Evolutionary conservation across 805 yeast species (phyloP), one percentile per base, ranked within the genome.

Genomic region (Barnettozyma siamensis): DNA sequence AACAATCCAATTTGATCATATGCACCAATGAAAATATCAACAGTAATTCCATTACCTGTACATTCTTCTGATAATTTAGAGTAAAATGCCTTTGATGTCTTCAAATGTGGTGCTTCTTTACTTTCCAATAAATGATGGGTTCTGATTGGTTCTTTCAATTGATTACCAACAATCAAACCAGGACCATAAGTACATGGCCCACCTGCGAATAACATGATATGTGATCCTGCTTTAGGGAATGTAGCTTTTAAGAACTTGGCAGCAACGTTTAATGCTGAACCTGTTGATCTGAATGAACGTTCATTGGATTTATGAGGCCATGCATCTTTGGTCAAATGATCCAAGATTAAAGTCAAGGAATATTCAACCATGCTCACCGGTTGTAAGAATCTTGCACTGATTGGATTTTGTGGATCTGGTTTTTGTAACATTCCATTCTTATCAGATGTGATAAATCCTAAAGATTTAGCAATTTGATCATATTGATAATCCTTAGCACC

Each of bases 101-200:
- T 67, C 41, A 64, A 66, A n/a, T 62, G 63, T 37, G 64, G 66
- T 11, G 67, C 62, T 24, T 56, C 67, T 13, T 66, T 49, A 16
- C 72, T 73, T 45, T 70, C 74, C 31, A 80, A 71, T 54, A 78
- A 83, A 53, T 76, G 75, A 54, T 80, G 87, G 0, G 85, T 78
- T 63, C 88, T 70, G 34, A 80, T 64, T 7, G 86, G 81, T 43
- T 77, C 82, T 50, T 75, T 79, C 42, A 79, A 63, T 20, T 65
- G 60, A n/a, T 69, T 62, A 7, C 72, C 72, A 10, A 80, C 85
- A 27, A 81, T 74, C 30, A 63, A 54, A 2, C 87, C 88, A 2
- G 83, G 83, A 2, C 86, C 86, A 45, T 63, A 62, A 0, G 86
- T 81, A 49, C 83, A 75, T 6, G 83, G 78, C 1, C 87, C 87